Conservation (phyloP, 2,329 filamentous ascomycete genomes). For the Aspergillus pseudonomiae region DNA sequence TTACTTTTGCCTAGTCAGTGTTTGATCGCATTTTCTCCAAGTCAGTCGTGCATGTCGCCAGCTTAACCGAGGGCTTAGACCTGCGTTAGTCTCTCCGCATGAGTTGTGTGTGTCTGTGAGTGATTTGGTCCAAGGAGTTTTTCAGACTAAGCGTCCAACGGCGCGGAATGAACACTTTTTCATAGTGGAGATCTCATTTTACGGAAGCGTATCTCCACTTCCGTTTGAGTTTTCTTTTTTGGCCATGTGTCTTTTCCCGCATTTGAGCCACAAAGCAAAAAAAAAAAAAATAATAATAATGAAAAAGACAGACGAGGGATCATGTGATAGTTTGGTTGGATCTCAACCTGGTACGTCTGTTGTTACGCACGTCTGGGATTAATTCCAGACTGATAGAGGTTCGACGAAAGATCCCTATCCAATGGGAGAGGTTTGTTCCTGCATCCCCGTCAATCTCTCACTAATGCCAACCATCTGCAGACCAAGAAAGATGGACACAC, state of each 20-base stretch:
- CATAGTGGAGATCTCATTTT: constrained; percentile 28
- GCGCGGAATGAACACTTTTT: constrained; percentile 23
- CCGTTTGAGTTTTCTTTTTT: constrained; percentile 26
- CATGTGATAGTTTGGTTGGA: constrained; percentile 2
- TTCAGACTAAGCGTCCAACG: constrained; percentile 17
- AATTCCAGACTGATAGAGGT: neutral
- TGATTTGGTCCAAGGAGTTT: neutral
- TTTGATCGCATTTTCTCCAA: neutral
- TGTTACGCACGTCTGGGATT: neutral
- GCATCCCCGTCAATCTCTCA: neutral
- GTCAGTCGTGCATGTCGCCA: constrained; percentile 10
- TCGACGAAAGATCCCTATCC: neutral
- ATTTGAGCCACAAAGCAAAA: neutral
- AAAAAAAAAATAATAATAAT: neutral
- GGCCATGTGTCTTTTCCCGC: constrained; percentile 23
- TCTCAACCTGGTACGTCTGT: neutral
- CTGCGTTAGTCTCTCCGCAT: constrained; percentile 5
- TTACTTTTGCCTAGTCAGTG: neutral
- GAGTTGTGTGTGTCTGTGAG: neutral
- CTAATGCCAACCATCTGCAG: neutral
- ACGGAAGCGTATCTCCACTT: constrained; percentile 17
- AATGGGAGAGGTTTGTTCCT: neutral
- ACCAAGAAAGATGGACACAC: neutral
- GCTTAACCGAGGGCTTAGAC: constrained; percentile 11
- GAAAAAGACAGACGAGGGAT: neutral